Conservation (phyloP, 2,329 filamentous ascomycete genomes). For the Diaporthe helianthi region DNA sequence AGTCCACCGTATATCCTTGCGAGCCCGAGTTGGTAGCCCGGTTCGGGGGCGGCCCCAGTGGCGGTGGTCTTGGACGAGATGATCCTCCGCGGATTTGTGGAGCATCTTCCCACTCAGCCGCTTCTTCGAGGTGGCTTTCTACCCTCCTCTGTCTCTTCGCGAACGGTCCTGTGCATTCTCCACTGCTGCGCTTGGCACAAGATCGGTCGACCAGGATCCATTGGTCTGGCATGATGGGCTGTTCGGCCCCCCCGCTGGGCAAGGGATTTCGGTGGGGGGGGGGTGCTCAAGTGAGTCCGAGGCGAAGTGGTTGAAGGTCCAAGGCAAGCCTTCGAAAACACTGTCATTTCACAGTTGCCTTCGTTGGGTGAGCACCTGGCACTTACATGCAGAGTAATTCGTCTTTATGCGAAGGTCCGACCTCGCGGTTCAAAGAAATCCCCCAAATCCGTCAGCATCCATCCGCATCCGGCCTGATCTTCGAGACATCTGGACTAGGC, state of each 20-base stretch:
- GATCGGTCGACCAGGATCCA: neutral
- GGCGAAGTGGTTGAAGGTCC: neutral
- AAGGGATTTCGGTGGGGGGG: neutral
- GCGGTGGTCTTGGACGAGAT: neutral
- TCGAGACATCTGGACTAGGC: too few species aligned
- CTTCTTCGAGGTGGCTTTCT: neutral
- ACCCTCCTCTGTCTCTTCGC: neutral
- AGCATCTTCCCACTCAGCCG: neutral
- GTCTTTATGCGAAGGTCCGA: neutral
- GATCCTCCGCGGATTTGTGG: neutral
- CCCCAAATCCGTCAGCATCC: neutral
- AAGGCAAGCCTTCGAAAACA: neutral
- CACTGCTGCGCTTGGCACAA: neutral
- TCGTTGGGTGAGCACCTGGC: neutral
- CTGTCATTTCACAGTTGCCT: too few species aligned
- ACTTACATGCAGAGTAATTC: neutral
- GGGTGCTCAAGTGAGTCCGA: neutral
- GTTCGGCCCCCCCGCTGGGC: neutral
- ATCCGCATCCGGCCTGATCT: conserved; percentile 6
- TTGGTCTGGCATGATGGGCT: neutral
- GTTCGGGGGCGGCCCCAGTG: neutral
- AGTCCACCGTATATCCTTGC: neutral
- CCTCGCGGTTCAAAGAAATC: neutral
- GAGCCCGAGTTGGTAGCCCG: neutral
- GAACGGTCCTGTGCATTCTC: neutral